Conservation (phyloP, 2,329 filamentous ascomycete genomes). For the Phyllosticta citribraziliensis region DNA sequence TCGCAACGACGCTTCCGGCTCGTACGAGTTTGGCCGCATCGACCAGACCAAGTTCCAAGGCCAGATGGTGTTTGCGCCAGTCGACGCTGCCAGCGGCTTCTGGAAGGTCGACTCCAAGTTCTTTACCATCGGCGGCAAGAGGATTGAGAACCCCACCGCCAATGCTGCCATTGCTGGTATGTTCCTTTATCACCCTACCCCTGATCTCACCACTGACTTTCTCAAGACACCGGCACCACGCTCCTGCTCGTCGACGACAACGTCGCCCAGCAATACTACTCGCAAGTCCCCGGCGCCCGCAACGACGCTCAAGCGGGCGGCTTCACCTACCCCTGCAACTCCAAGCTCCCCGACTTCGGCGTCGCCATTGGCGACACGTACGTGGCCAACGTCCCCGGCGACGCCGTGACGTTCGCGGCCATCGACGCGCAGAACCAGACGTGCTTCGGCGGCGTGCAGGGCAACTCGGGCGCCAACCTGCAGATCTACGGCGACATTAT, state of each 20-base stretch:
- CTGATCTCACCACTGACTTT: neutral
- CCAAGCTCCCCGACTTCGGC: slow-evolving; percentile 33
- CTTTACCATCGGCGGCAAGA: slow-evolving; percentile 48
- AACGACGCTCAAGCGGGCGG: slow-evolving; percentile 29
- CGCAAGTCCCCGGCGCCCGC: slow-evolving; percentile 29
- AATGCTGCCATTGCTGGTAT: slow-evolving; percentile 33
- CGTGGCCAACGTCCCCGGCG: slow-evolving; percentile 47
- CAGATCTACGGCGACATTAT: slow-evolving; percentile 57
- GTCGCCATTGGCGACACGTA: slow-evolving; percentile 49
- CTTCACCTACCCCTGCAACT: slow-evolving; percentile 35
- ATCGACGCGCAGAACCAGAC: slow-evolving; percentile 34
- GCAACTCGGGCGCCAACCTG: slow-evolving; percentile 40
- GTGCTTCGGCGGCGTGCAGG: slow-evolving; percentile 62
- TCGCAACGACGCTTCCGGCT: slow-evolving; percentile 48
- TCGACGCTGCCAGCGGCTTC: slow-evolving; percentile 55
- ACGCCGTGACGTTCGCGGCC: slow-evolving; percentile 29
- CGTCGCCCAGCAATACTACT: slow-evolving; percentile 40
- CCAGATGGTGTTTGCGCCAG: slow-evolving; percentile 49
- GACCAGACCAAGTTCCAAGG: slow-evolving; percentile 55
- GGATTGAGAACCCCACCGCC: slow-evolving; percentile 43
- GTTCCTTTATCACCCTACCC: neutral
- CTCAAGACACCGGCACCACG: slow-evolving; percentile 47
- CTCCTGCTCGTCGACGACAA: slow-evolving; percentile 49
- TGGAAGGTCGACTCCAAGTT: slow-evolving; percentile 55
- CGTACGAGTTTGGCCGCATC: slow-evolving; percentile 66